Base-by-base conservation (phyloP, 164 flowering plant species). In the Cinnamomum chago region DNA sequence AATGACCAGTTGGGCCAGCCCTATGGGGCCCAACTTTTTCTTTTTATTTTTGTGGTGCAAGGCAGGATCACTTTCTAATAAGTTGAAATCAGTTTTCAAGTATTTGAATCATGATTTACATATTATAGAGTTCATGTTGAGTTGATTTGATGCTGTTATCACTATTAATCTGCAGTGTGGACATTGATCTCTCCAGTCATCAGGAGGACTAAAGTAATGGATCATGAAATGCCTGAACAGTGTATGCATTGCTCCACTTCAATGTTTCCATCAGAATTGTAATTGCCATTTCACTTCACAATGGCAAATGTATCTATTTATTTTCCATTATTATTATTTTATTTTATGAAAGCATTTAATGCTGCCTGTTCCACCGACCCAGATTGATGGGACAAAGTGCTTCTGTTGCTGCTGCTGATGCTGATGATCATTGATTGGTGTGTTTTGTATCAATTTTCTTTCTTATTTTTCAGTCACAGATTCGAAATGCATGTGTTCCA, bases 131-230 rank as follows among this genome's bases (percentile, higher is more conserved):
- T 18, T 47, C 6, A 68, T 40, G 15, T 18, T 18, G 14, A 23
- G 50, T 47, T 18, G 5, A 23, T 27, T 47, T n/a, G 71, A 40
- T n/a, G 22, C 28, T 47, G 71, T 18, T 18, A 68, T 68, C 58
- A 71, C 22, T 65, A 30, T 74, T 52, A 58, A 40, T 33, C 35
- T 82, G 81, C 96, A 93, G 98, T 89, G 67, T 93, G 98, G 93
- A 88, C 83, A 68, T 69, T 93, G 84, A 86, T 93, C 40, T 86
- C 84, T 14, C 92, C 94, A 11, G 83, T 80, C 22, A 74, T 83
- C 67, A 84, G 82, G 72, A 81, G 84, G 72, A 25, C 79, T 50
- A 86, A 84, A 81, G 81, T 88, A 52, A 79, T 76, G 84, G 82
- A 86, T 80, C 79, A 82, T 72, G 84, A 85, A 62, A 86, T 79